Conservation (phyloP, 768 basidiomycete species). For the Boletus sp. region DNA sequence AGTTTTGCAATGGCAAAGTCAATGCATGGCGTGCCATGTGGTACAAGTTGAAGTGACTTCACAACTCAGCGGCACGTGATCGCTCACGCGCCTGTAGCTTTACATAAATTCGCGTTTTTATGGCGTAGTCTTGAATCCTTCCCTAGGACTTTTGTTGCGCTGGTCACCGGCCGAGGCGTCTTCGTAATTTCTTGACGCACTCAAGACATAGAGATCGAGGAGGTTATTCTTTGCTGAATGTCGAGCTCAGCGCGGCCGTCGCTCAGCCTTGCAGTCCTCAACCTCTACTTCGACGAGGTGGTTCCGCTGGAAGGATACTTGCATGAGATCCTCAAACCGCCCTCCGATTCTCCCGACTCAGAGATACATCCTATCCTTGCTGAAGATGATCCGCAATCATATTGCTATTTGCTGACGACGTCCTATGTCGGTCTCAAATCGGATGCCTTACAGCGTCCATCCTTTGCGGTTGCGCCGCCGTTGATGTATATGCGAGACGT, state of each 20-base stretch:
- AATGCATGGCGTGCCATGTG: too few relatives aligned
- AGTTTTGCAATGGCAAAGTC: too few relatives aligned
- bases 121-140: background rate
- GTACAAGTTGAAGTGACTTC: too few relatives aligned
- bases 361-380: slow-evolving; percentile 1
- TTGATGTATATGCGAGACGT: slow-evolving; percentile 58
- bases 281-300: slow-evolving; percentile 44
- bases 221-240: background rate
- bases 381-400: slow-evolving; percentile 28
- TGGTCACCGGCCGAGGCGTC: background rate
- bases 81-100: background rate
- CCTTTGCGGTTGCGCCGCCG: slow-evolving; percentile 35
- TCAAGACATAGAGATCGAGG: background rate
- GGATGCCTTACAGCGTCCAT: slow-evolving; percentile 17
- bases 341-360: slow-evolving; percentile 12
- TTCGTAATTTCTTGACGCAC: background rate
- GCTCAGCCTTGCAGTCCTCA: slow-evolving; percentile 36
- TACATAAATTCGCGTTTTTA: background rate
- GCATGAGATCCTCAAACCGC: slow-evolving; percentile 31
- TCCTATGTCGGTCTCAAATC: slow-evolving; percentile 45
- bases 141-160: background rate
- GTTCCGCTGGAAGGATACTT: slow-evolving; percentile 41
- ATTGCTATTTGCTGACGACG: slow-evolving; percentile 40
- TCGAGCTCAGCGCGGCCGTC: background rate
- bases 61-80: background rate